phyloP scores from a whole-genome alignment of 2,329 filamentous ascomycete genomes.

The Epicoccum sorghinum region DNA sequence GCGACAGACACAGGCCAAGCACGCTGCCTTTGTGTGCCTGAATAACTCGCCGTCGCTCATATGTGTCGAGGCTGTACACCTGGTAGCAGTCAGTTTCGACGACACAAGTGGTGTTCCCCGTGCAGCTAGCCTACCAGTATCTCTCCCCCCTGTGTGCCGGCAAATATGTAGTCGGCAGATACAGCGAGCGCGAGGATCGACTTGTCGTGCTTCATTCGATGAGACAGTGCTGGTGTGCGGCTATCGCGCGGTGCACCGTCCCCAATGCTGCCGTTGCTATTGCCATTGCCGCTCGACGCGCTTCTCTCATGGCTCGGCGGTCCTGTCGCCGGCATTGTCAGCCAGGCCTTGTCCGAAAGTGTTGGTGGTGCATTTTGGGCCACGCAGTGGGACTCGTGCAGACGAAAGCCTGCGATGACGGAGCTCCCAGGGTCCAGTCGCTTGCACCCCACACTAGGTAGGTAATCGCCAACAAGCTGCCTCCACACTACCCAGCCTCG shows the following conservation, averaged over 20 bases:
- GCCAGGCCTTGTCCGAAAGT: conserved; percentile 18
- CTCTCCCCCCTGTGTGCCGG: conserved; percentile 91
- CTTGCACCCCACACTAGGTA: conserved; percentile 14
- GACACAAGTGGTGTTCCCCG: background rate
- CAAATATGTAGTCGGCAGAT: conserved; percentile 81
- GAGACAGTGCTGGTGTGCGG: conserved; percentile 66
- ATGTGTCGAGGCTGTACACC: conserved; percentile 86
- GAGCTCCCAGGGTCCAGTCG: conserved; percentile 25
- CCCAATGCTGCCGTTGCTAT: background rate
- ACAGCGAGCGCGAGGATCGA: conserved; percentile 84
- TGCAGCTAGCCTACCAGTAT: conserved; percentile 64
- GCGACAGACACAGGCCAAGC: conserved; percentile 80
- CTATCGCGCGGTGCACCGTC: conserved; percentile 2
- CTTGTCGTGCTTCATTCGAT: conserved; percentile 76
- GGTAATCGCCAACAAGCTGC: background rate
- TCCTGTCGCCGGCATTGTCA: conserved; percentile 39
- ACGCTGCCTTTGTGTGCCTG: conserved; percentile 93
- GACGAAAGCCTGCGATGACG: conserved; percentile 28
- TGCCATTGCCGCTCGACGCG: conserved; percentile 15
- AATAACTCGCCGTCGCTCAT: conserved; percentile 77
- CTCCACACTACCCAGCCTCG: background rate
- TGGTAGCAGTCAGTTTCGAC: conserved; percentile 42
- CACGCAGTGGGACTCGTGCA: conserved; percentile 10
- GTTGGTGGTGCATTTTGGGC: conserved; percentile 23
- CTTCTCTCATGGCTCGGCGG: conserved; percentile 33